Percentiles rank a stretch among this genome's conserved stretches.
Evolutionary conservation across 164 flowering plant species (phyloP).

Genomic region (Buxus sempervirens): DNA sequence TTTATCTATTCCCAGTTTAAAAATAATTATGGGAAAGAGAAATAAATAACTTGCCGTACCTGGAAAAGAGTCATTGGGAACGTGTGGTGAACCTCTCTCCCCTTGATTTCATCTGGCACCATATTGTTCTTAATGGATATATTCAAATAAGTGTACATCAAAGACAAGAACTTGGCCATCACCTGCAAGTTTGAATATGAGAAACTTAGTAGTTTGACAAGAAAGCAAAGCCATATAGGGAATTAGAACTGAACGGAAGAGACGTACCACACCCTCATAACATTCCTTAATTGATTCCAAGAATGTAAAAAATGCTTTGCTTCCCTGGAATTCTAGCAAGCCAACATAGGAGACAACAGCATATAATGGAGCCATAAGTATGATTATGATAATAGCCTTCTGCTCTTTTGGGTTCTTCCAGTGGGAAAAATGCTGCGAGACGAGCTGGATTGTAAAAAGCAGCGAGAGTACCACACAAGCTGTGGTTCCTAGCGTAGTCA

Average conservation of each 20-base stretch:
- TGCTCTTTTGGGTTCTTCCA: conserved; percentile 99
- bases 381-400: conserved; percentile 80
- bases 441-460: conserved; percentile 81
- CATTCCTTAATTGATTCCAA: conserved; percentile 88
- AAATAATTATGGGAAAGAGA: neutral
- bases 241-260: neutral
- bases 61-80: conserved; percentile 94
- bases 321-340: conserved; percentile 69
- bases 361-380: conserved; percentile 91
- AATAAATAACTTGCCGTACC: conserved; percentile 33
- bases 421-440: conserved; percentile 86
- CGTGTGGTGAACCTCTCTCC: conserved; percentile 87
- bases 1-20: neutral
- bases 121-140: conserved; percentile 73
- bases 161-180: conserved; percentile 89
- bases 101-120: conserved; percentile 92
- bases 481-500: conserved; percentile 63
- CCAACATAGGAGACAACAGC: conserved; percentile 80
- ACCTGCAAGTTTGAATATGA: conserved; percentile 45
- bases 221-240: neutral
- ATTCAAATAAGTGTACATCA: conserved; percentile 88
- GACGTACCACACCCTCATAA: conserved; percentile 84
- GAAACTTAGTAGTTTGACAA: neutral
- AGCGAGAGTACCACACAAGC: conserved; percentile 54
- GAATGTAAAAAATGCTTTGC: conserved; percentile 78